Percentiles rank a stretch among this genome's conserved stretches.
Conservation (phyloP, 2,329 filamentous ascomycete genomes). For the Aspergillus sp. region DNA sequence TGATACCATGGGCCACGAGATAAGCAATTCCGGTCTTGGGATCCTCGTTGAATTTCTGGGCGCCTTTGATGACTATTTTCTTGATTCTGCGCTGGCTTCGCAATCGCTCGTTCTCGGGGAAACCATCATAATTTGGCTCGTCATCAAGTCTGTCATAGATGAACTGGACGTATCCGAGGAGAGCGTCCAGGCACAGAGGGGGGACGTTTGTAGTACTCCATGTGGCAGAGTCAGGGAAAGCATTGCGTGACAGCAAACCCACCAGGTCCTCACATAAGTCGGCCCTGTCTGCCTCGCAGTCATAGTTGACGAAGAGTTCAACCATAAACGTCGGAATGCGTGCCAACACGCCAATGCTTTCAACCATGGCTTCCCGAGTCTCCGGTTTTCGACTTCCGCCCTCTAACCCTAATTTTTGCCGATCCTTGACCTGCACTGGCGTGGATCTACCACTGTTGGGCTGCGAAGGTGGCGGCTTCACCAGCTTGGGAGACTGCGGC, state of each 20-base stretch:
- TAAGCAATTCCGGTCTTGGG: slow-evolving; percentile 83
- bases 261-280: slow-evolving; percentile 95
- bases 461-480: slow-evolving; percentile 70
- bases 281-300: slow-evolving; percentile 83
- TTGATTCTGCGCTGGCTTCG: slow-evolving; percentile 69
- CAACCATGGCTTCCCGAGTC: slow-evolving; percentile 94
- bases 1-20: slow-evolving; percentile 75
- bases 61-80: slow-evolving; percentile 77
- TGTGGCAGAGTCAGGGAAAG: slow-evolving; percentile 90
- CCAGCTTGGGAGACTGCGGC: slow-evolving; percentile 78
- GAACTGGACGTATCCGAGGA: slow-evolving; percentile 84
- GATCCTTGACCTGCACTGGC: slow-evolving; percentile 82
- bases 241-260: slow-evolving; percentile 82
- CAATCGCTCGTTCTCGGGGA: slow-evolving; percentile 56
- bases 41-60: slow-evolving; percentile 88
- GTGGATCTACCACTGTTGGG: slow-evolving; percentile 72
- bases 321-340: slow-evolving; percentile 91
- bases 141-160: slow-evolving; percentile 79
- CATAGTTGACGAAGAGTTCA: slow-evolving; percentile 95
- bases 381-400: slow-evolving; percentile 88
- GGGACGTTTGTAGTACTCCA: slow-evolving; percentile 99
- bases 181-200: slow-evolving; percentile 82
- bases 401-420: slow-evolving; percentile 85
- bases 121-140: slow-evolving; percentile 52
- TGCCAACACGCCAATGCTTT: slow-evolving; percentile 83